These are phyloP conservation scores for Ceratobasidium papillatum DNA, from an alignment of 1,284 basidiomycete species.

Conservation along the genomic window DNA sequence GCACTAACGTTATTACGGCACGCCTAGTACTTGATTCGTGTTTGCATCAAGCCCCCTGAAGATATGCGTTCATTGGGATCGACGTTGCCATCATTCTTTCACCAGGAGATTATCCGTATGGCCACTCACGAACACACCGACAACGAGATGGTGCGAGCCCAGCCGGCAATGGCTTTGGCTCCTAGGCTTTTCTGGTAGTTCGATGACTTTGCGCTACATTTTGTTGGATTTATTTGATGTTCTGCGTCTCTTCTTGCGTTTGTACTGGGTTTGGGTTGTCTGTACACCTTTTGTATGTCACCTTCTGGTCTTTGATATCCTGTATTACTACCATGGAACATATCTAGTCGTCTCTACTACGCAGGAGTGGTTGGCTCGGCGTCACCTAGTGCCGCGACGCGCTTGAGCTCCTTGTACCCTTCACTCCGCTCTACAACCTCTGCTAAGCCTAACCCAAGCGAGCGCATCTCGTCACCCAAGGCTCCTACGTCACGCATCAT, in stretches of 20 bases:
- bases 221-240: background rate
- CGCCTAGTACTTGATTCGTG: slow-evolving; percentile 29
- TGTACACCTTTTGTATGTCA: background rate
- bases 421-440: slow-evolving; percentile 24
- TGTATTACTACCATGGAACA: background rate
- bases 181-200: slow-evolving; percentile 11
- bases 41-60: slow-evolving; percentile 31
- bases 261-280: background rate
- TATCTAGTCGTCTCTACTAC: background rate
- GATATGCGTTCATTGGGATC: slow-evolving; percentile 31
- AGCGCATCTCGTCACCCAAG: slow-evolving; percentile 77
- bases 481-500: slow-evolving; percentile 88
- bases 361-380: slow-evolving; percentile 26
- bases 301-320: slow-evolving; percentile 5
- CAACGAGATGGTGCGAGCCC: slow-evolving; percentile 19
- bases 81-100: slow-evolving; percentile 14
- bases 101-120: slow-evolving; percentile 32
- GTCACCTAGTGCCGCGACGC: slow-evolving; percentile 29
- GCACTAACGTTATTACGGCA: slow-evolving; percentile 10
- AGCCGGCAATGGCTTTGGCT: slow-evolving; percentile 9
- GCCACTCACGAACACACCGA: slow-evolving; percentile 25
- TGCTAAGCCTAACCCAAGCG: slow-evolving; percentile 58
- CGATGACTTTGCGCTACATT: background rate
- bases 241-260: background rate
- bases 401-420: slow-evolving; percentile 35